phyloP scores from a whole-genome alignment of 768 basidiomycete species.

The Tricholomella constricta region DNA sequence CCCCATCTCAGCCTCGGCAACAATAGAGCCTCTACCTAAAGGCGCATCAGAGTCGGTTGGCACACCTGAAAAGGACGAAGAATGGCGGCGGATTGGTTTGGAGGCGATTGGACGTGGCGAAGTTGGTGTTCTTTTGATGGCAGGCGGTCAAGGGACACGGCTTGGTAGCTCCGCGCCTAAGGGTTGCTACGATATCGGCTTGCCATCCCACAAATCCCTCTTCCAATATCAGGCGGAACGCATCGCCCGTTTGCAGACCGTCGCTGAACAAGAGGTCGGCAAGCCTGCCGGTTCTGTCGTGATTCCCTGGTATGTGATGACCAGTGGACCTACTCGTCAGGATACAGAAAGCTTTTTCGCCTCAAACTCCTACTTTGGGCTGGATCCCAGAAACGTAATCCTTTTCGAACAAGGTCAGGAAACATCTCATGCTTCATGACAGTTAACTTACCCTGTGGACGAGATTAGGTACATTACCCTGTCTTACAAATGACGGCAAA shows the following conservation, averaged over 20 bases:
- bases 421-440: conserved; percentile 9
- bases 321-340: conserved; percentile 89
- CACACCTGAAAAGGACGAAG: conserved; percentile 53
- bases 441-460: conserved; percentile 6
- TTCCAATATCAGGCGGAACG: conserved; percentile 99
- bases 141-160: conserved; percentile 96
- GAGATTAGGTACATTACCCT: conserved; percentile 85
- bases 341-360: conserved; percentile 88
- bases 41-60: conserved; percentile 68
- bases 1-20: conserved; percentile 35
- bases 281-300: conserved; percentile 63
- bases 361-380: conserved; percentile 78
- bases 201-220: conserved; percentile 90
- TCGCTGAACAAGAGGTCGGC: conserved; percentile 61
- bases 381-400: conserved; percentile 76
- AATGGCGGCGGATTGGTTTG: conserved; percentile 82
- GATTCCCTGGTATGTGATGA: conserved; percentile 99
- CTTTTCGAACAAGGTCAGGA: conserved; percentile 93
- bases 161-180: conserved; percentile 92
- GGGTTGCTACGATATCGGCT: conserved; percentile 96
- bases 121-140: conserved; percentile 97
- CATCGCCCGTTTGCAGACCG: conserved; percentile 77
- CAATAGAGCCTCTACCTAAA: conserved; percentile 81
- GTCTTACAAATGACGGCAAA: conserved; percentile 92
- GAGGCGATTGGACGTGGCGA: conserved; percentile 78